Conservation (phyloP, 1,139 yeast genomes). For the Kazachstania sp. region DNA sequence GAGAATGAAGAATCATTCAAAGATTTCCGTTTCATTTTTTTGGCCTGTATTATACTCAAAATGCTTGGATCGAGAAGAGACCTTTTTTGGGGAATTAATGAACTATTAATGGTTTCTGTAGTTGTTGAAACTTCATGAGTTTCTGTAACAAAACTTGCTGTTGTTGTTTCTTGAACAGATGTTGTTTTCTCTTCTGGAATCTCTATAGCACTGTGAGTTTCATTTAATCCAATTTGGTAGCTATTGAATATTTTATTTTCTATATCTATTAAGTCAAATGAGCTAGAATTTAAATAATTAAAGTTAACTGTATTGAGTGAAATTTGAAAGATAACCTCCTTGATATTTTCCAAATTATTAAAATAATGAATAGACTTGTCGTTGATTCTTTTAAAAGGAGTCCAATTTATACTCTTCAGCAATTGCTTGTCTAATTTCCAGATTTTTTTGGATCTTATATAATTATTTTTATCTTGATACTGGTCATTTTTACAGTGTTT, state of each 20-base stretch:
- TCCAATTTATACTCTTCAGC: conserved; percentile 15
- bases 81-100: conserved; percentile 16
- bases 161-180: neutral
- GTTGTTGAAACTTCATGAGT: neutral
- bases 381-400: conserved; percentile 12
- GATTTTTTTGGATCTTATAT: neutral
- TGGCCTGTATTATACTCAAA: conserved; percentile 7
- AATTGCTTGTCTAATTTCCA: conserved; percentile 15
- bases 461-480: neutral
- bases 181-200: neutral
- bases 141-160: neutral
- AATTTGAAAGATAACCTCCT: neutral
- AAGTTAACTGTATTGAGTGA: neutral
- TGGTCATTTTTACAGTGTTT: neutral
- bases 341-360: neutral
- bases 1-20: neutral
- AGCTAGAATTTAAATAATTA: conserved; percentile 1
- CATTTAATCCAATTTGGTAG: conserved; percentile 3
- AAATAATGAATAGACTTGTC: neutral
- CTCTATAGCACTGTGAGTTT: neutral
- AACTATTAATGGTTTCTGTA: conserved; percentile 6
- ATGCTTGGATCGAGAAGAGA: conserved; percentile 19
- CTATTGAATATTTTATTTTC: conserved; percentile 7
- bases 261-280: conserved; percentile 12
- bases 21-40: neutral